Base-by-base conservation (phyloP, 2,329 filamentous ascomycete species). In the Hypoxylon sp. region DNA sequence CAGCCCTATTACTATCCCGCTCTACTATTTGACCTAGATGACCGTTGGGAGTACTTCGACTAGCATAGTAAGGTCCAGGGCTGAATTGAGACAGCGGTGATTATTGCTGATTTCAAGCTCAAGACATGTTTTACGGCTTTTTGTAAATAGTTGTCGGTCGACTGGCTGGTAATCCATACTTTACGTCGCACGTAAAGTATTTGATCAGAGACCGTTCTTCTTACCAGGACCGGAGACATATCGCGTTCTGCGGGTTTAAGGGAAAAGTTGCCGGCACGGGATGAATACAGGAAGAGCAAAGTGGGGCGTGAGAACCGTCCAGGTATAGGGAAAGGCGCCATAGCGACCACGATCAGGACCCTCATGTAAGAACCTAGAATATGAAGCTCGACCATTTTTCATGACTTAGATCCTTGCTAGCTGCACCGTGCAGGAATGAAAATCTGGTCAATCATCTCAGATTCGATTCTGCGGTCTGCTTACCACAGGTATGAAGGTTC, bases 361-460 rank as follows among this genome's bases (percentile, higher is more conserved):
- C 65, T 70, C 65, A 58, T 63, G 68, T 69, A 68, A 69, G 68
- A 68, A 71, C 68, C 45, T 67, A 71, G 63, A 71, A 60, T 69
- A 34, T 51, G 59, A 59, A 60, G 41, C 60, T 64, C 60, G 52
- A 49, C 52, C 45, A 14, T 53, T 55, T 28, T 57, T 51, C 30
- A 65, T 50, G 56, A 38, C 30, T 41, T 43, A 23, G 34, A 58
- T 23, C 58, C 62, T 70, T 67, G 67, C 58, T 60, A 49, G 38
- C 34, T 59, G 58, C 57, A 65, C 51, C 45, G 61, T 62, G 60
- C 60, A 53, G 21, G 34, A 65, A 67, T 57, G 49, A 38, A 56
- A 62, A 67, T 67, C 64, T 65, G 30, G 21, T 63, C 57, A 43
- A 53, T 59, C 25, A 62, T 63, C 57, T 63, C 9, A 64, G 60